A percentile compares a stretch with the other conserved stretches of the same genome.
These are phyloP conservation scores for Russula abietina DNA, from an alignment of 768 basidiomycete species.

Conservation along the genomic window DNA sequence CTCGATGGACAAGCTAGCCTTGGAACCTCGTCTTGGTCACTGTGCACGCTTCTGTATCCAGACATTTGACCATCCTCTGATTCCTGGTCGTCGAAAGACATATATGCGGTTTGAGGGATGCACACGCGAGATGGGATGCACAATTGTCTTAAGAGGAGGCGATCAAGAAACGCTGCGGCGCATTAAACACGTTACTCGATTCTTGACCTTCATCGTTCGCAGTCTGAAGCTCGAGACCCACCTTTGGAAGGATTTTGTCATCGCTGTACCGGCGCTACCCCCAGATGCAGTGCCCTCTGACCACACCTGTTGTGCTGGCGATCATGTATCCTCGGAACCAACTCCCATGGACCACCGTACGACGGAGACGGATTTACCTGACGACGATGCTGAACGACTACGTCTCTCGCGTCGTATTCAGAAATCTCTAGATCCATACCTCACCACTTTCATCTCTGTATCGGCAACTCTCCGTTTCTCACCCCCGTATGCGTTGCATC, in stretches of 20 bases:
- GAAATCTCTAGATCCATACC: conserved; percentile 76
- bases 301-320: conserved; percentile 10
- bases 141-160: conserved; percentile 85
- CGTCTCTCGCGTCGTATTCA: conserved; percentile 73
- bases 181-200: conserved; percentile 89
- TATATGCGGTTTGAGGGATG: conserved; percentile 99
- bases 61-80: conserved; percentile 90
- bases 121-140: conserved; percentile 87
- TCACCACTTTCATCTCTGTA: conserved; percentile 83
- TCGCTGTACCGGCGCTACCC: conserved; percentile 63
- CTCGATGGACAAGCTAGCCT: conserved; percentile 88
- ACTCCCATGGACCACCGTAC: background rate
- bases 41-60: conserved; percentile 82
- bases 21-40: conserved; percentile 85
- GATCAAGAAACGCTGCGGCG: conserved; percentile 73
- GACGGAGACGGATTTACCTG: conserved; percentile 39
- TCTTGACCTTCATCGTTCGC: conserved; percentile 87
- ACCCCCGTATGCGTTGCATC: conserved; percentile 80
- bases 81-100: conserved; percentile 91
- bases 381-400: conserved; percentile 66
- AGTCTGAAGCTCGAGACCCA: conserved; percentile 92
- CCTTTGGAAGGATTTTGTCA: conserved; percentile 86
- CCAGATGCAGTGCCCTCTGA: conserved; percentile 56
- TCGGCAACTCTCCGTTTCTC: conserved; percentile 89
- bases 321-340: background rate